phyloP scores from a whole-genome alignment of 1,284 basidiomycete species.

The Pyrrhoderma noxium region DNA sequence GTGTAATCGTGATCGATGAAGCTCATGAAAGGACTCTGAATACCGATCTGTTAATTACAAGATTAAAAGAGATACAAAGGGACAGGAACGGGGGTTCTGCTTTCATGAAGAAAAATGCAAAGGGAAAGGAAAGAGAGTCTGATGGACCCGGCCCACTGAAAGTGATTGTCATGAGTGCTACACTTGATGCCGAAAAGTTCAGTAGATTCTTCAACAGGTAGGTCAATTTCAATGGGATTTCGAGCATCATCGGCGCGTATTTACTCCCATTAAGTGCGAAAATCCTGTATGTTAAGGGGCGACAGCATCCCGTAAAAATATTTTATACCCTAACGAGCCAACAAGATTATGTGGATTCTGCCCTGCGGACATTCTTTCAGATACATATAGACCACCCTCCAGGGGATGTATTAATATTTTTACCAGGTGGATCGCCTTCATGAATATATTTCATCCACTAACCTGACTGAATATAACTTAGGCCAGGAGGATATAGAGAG shows the following conservation, averaged over 20 bases:
- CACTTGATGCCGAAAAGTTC: conserved; percentile 92
- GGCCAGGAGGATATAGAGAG: conserved; percentile 97
- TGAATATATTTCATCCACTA: background rate
- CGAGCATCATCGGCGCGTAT: background rate
- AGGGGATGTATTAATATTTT: conserved; percentile 91
- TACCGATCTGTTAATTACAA: conserved; percentile 91
- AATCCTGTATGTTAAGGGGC: conserved; percentile 86
- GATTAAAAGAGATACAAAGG: conserved; percentile 80
- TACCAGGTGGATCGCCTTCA: conserved; percentile 55
- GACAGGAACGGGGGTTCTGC: conserved; percentile 45
- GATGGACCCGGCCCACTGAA: conserved; percentile 58
- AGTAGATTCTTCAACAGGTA: conserved; percentile 81
- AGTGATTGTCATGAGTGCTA: conserved; percentile 96
- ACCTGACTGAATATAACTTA: conserved; percentile 20
- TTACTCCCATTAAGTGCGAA: conserved; percentile 51
- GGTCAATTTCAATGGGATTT: conserved; percentile 24
- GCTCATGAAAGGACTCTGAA: conserved; percentile 94
- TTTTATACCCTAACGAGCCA: conserved; percentile 69
- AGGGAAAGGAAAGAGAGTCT: conserved; percentile 28
- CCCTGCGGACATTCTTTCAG: conserved; percentile 85
- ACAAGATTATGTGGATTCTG: conserved; percentile 84
- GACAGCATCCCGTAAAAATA: conserved; percentile 86
- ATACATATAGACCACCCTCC: conserved; percentile 76
- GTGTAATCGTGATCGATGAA: conserved; percentile 91
- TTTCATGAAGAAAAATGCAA: conserved; percentile 28